A percentile compares a stretch with the other conserved stretches of the same genome.
Conservation (phyloP, 129 eudicot genomes). For the Flaveria brownii region DNA sequence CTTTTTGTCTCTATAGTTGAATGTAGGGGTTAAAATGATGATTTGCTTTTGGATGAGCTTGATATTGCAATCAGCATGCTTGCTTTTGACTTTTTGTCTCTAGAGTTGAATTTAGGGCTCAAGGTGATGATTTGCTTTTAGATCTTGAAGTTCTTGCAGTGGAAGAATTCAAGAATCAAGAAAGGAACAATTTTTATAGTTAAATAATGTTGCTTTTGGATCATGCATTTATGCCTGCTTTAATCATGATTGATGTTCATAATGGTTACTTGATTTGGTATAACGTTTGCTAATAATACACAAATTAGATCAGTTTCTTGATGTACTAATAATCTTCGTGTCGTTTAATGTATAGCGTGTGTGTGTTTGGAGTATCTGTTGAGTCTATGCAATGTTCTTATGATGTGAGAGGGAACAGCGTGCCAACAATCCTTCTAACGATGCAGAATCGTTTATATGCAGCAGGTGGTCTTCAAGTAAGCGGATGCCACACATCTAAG, state of each 20-base stretch:
- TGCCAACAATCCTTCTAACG: constrained; percentile 83
- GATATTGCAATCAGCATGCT: constrained; percentile 22
- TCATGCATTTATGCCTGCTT: not conserved
- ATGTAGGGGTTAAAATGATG: constrained; percentile 10
- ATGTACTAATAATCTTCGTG: not conserved
- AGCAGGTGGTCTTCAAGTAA: constrained; percentile 87
- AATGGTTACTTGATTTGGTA: constrained; percentile 5
- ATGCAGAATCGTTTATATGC: constrained; percentile 81
- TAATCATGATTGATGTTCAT: constrained; percentile 9
- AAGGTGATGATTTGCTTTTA: constrained; percentile 16
- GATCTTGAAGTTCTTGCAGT: constrained; percentile 6
- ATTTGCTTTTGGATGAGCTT: constrained; percentile 21
- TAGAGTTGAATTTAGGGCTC: not conserved
- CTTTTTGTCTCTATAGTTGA: constrained; percentile 19
- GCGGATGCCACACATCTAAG: not conserved
- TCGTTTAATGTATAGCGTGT: constrained; percentile 35
- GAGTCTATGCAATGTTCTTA: constrained; percentile 91
- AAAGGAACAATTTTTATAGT: constrained; percentile 22
- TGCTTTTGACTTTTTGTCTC: constrained; percentile 28
- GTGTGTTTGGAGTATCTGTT: constrained; percentile 91
- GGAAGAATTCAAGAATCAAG: constrained; percentile 2
- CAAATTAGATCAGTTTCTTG: not conserved
- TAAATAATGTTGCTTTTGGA: not conserved
- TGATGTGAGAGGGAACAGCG: constrained; percentile 77
- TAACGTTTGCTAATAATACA: too few relatives aligned